Conservation (phyloP, 2,329 filamentous ascomycete genomes). For the Penicillium sp. region DNA sequence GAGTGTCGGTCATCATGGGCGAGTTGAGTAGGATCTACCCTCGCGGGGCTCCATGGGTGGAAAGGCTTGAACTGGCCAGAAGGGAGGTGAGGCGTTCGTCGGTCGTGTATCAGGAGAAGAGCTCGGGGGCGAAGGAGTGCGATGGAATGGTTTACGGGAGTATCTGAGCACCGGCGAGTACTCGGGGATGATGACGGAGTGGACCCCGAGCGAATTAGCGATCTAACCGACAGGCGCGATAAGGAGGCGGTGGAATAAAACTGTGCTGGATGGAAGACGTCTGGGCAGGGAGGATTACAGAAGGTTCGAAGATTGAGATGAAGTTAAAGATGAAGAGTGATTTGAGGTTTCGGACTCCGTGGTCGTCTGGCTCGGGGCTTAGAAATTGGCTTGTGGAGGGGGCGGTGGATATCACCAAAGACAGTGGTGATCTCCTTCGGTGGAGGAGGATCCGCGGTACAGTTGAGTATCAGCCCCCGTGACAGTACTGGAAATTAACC, state of each 20-base stretch:
- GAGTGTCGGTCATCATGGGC: slow-evolving; percentile 20
- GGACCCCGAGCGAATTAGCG: background rate
- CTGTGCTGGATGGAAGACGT: background rate
- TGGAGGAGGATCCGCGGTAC: slow-evolving; percentile 26
- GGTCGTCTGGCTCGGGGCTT: background rate
- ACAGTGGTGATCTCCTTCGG: slow-evolving; percentile 21
- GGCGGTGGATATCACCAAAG: slow-evolving; percentile 7
- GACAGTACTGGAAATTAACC: background rate
- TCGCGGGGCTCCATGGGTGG: slow-evolving; percentile 18
- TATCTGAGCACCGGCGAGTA: slow-evolving; percentile 6
- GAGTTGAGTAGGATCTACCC: slow-evolving; percentile 10
- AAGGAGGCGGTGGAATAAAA: background rate
- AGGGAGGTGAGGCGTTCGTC: background rate
- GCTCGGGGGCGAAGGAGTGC: background rate
- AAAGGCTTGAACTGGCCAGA: background rate
- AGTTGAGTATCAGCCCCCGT: background rate
- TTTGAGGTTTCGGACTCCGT: too few relatives aligned
- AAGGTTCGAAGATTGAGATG: background rate
- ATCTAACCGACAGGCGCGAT: background rate
- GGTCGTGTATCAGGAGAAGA: background rate
- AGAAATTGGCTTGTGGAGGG: background rate
- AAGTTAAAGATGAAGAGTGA: background rate
- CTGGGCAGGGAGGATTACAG: background rate
- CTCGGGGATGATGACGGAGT: background rate
- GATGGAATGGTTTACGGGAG: background rate